Conservation (phyloP, 2,329 filamentous ascomycete species). For the Fusarium luffae region DNA sequence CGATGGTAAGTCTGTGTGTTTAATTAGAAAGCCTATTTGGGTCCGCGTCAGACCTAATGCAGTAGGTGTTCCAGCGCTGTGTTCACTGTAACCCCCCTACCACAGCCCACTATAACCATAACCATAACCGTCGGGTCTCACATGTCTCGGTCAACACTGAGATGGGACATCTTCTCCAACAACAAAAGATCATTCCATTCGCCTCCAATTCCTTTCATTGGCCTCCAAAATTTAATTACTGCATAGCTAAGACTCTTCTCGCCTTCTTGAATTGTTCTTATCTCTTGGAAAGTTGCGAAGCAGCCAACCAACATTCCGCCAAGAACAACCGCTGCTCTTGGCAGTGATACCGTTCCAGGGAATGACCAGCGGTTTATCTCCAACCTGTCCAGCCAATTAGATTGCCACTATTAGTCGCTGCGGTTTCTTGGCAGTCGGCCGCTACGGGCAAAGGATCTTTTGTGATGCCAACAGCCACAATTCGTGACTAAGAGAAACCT, state of each 20-base stretch:
- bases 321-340: slow-evolving; percentile 25
- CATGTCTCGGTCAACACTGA: background rate
- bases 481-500: slow-evolving; percentile 19
- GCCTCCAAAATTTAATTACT: background rate
- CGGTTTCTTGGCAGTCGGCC: slow-evolving; percentile 8
- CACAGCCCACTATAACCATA: background rate
- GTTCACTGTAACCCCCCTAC: background rate
- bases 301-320: slow-evolving; percentile 2
- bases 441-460: background rate
- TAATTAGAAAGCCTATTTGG: background rate
- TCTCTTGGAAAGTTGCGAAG: slow-evolving; percentile 16
- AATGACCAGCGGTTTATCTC: slow-evolving; percentile 21
- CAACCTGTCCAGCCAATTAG: slow-evolving; percentile 17
- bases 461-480: slow-evolving; percentile 10
- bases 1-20: background rate
- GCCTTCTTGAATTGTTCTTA: slow-evolving; percentile 4
- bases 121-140: background rate
- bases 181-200: slow-evolving; percentile 19
- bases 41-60: background rate
- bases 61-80: background rate
- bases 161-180: background rate
- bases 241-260: background rate
- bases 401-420: background rate
- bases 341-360: slow-evolving; percentile 20
- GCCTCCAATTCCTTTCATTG: slow-evolving; percentile 7